These are phyloP conservation scores for Phytophthora syringae DNA, from an alignment of 352 stramenopile genomes.

Conservation along the genomic window DNA sequence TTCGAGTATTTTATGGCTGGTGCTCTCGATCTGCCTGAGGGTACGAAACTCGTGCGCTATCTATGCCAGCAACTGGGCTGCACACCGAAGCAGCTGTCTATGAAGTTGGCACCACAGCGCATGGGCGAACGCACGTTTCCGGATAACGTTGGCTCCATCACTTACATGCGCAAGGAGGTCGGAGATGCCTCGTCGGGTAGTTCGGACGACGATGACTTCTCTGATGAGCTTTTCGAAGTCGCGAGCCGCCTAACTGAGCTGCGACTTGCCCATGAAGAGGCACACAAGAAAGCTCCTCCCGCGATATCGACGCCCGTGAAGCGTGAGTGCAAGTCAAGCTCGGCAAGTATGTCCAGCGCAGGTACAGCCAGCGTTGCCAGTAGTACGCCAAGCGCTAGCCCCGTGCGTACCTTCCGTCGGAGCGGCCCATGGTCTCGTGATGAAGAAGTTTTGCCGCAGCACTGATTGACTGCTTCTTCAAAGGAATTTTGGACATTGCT, in stretches of 20 bases:
- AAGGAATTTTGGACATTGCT: conserved; percentile 59
- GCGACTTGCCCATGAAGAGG: conserved; percentile 51
- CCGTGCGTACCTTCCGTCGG: conserved; percentile 44
- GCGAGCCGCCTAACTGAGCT: conserved; percentile 57
- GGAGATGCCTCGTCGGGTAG: conserved; percentile 16
- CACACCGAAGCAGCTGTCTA: conserved; percentile 62
- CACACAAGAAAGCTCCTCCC: conserved; percentile 33
- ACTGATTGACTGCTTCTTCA: conserved; percentile 76
- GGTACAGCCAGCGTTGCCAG: conserved; percentile 26
- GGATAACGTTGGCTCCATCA: conserved; percentile 62
- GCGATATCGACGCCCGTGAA: conserved; percentile 21
- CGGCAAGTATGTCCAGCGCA: conserved; percentile 33
- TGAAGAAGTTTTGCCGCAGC: conserved; percentile 73
- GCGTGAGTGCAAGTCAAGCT: conserved; percentile 36
- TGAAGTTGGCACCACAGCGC: conserved; percentile 68
- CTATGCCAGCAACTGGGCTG: conserved; percentile 65
- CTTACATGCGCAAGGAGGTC: conserved; percentile 46
- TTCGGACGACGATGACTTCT: conserved; percentile 38
- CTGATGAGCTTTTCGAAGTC: conserved; percentile 57
- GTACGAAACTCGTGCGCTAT: conserved; percentile 63
- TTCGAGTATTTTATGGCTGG: conserved; percentile 76
- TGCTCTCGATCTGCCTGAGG: conserved; percentile 54
- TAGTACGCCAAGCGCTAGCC: conserved; percentile 35
- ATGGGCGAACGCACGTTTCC: conserved; percentile 65
- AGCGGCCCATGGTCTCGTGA: conserved; percentile 73